Conservation (phyloP, 176 grass and related monocot genomes). For the Chrysopogon serrulatus region DNA sequence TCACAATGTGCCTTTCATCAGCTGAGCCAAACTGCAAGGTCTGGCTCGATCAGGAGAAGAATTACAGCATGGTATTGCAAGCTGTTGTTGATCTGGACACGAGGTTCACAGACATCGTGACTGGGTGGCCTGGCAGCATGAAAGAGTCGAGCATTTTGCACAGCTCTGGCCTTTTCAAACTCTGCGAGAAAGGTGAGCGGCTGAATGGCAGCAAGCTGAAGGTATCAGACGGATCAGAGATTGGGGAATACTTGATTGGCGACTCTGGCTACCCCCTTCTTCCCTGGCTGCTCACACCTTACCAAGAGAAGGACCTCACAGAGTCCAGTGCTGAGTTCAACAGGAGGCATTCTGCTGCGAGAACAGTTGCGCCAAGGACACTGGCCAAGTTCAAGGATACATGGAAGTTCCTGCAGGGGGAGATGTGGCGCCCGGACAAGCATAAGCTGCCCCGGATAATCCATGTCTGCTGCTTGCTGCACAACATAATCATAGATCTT, state of each 20-base stretch:
- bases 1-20: conserved; percentile 71
- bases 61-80: conserved; percentile 76
- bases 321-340: conserved; percentile 47
- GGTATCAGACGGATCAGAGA: conserved; percentile 39
- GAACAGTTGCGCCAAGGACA: conserved; percentile 44
- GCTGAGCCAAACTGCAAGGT: conserved; percentile 65
- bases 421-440: conserved; percentile 97
- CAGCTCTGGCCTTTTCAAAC: conserved; percentile 54
- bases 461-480: conserved; percentile 79
- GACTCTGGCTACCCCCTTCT: conserved; percentile 65
- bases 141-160: conserved; percentile 47
- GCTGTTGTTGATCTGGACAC: conserved; percentile 43
- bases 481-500: conserved; percentile 77
- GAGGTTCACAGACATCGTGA: conserved; percentile 57
- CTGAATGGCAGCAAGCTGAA: conserved; percentile 42
- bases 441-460: conserved; percentile 92
- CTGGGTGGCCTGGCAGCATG: conserved; percentile 70
- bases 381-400: conserved; percentile 76
- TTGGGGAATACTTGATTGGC: conserved; percentile 65
- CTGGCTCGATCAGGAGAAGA: conserved; percentile 64
- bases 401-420: conserved; percentile 86
- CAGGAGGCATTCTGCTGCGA: conserved; percentile 35
- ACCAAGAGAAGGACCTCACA: conserved; percentile 53
- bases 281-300: conserved; percentile 67
- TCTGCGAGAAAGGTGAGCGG: conserved; percentile 49